Evolutionary conservation across 1,284 basidiomycete genomes (phyloP), one percentile per base, ranked within the genome.

Genomic region (Microbotryomycetes sp.): DNA sequence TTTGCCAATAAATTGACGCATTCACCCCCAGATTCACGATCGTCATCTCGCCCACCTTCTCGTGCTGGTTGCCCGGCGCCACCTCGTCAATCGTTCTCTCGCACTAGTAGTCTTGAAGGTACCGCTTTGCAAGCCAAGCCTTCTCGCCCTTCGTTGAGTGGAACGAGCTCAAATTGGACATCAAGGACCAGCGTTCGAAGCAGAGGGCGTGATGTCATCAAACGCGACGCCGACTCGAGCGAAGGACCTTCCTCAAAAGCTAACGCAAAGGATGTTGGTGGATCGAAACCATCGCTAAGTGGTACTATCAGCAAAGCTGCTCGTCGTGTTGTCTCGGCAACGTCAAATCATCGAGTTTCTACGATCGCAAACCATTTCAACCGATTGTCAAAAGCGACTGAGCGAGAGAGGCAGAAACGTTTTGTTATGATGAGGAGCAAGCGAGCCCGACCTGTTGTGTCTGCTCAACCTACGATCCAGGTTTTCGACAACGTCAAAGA

Each of bases 401-500:
- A 81, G 62, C 74, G 79, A 12, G 80, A 81, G 55, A 72, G 79
- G 3, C 77, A 78, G 58, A 78, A 78, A 58, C 75, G 77, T n/a
- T 71, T 80, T 16, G 72, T 75, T 9, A 63, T 75, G 7, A 74
- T 92, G 70, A 83, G 91, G n/a, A 87, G 88, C 16, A 87, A 86
- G 66, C 84, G 89, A 49, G 90, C 92, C n/a, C 85, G 94, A 45
- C 94, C 96, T 2, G 91, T 98, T 7, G 88, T 88, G 6, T 86
- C 87, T 32, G 88, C 92, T 3, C 84, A 87, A 58, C 92, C 92
- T 6, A 92, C 86, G 63, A 89, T 97, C 0, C 86, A 93, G 73
- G 84, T 97, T 45, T 84, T 97, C 51, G 86, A 89, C 67, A 96
- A 89, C 71, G 84, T 97, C 65, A 86, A 89, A 72, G 92, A 97